Evolutionary conservation across 2,329 filamentous ascomycete species (phyloP), one percentile per base, ranked within the genome.

Genomic region (Aureobasidium sp.): DNA sequence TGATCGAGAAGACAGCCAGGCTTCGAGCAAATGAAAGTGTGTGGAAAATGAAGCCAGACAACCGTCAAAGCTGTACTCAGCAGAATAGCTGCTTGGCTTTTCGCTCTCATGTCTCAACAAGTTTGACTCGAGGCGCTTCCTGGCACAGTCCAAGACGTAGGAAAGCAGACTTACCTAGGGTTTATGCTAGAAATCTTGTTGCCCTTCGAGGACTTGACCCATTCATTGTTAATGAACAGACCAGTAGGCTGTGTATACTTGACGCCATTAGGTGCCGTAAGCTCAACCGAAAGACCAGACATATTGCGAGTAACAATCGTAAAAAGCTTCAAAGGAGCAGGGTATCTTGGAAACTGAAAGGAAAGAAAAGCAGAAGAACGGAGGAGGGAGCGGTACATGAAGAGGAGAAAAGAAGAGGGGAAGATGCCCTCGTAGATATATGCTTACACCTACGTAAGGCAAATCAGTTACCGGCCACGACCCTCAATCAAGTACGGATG

Each of bases 201-300:
- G 48, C 82, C 85, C 15, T 81, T 82, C 72, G 81, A 85, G 61
- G 85, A 84, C 68, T 84, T 79, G 59, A 90, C 85, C 72, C 89
- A 92, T 71, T 91, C 87, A 66, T 91, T 91, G 78, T 90, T 88
- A 77, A 92, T 91, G 75, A 91, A 92, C 9, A 93, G 80, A n/a
- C 90, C 90, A 48, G 83, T 79, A 2, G 89, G 88, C 76, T 91
- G 87, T 14, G 75, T 78, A 75, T 89, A 92, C 68, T 82, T 85
- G 73, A 77, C 80, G 68, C 88, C 89, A 74, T 93, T 93, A 5
- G 89, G 89, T 54, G 89, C 88, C 9, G 81, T 88, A 63, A 93
- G 81, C 69, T 90, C 81, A 59, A 85, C 75, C 57, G 73, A 72
- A 29, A 82, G 75, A 63, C 77, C 77, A 37, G 78, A 77, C 76